A percentile compares a stretch with the other conserved stretches of the same genome.
Conservation (phyloP, 2,329 filamentous ascomycete genomes). For the Fusarium brevicatenulatum region DNA sequence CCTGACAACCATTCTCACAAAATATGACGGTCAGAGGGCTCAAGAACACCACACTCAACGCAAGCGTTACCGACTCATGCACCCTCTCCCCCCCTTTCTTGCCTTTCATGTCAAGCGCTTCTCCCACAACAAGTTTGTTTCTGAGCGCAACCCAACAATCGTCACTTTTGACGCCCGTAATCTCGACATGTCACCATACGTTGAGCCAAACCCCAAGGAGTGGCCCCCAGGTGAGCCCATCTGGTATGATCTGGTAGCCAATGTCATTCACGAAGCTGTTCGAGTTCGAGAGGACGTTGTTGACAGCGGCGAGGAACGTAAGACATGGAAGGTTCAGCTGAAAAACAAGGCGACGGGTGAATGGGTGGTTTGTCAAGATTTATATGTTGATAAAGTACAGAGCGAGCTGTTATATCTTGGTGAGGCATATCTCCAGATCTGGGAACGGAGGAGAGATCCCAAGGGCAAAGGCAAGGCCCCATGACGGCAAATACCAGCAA, state of each 20-base stretch:
- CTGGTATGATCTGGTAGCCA: slow-evolving; percentile 94
- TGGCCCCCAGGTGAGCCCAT: slow-evolving; percentile 83
- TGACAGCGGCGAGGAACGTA: slow-evolving; percentile 85
- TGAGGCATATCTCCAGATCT: slow-evolving; percentile 95
- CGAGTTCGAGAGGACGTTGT: slow-evolving; percentile 84
- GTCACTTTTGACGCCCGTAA: slow-evolving; percentile 90
- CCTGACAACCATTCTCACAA: slow-evolving; percentile 82
- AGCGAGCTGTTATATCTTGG: slow-evolving; percentile 91
- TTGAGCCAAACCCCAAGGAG: slow-evolving; percentile 82
- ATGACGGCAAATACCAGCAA: slow-evolving; percentile 23
- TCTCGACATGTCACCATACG: slow-evolving; percentile 89
- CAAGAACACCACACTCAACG: slow-evolving; percentile 91
- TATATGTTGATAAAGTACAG: slow-evolving; percentile 90
- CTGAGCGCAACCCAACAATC: slow-evolving; percentile 96
- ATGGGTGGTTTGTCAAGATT: slow-evolving; percentile 93
- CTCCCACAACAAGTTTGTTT: slow-evolving; percentile 94
- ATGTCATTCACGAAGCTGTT: slow-evolving; percentile 89
- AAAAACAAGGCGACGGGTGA: slow-evolving; percentile 82
- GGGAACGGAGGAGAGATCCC: slow-evolving; percentile 80
- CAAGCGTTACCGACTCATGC: slow-evolving; percentile 87
- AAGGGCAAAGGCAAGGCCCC: slow-evolving; percentile 50
- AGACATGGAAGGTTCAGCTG: slow-evolving; percentile 95
- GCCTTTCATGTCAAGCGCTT: slow-evolving; percentile 98
- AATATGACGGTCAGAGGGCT: slow-evolving; percentile 89
- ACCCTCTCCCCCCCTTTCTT: slow-evolving; percentile 90